Evolutionary conservation across 1,139 yeast species (phyloP), one percentile per base, ranked within the genome.

Genomic region (Ogataea hybrid): DNA sequence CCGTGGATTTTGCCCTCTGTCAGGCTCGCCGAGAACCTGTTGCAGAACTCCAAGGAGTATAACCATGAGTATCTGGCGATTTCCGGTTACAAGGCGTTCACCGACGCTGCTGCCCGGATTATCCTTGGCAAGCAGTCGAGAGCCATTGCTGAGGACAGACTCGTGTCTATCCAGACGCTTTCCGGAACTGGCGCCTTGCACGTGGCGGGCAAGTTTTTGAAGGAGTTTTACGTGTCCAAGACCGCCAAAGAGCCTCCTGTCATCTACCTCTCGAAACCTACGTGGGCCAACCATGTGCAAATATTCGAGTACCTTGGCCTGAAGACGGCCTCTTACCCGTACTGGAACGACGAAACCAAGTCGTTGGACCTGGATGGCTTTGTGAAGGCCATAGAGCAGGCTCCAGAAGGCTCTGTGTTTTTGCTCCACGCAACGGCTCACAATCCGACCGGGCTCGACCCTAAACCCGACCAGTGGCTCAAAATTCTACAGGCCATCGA

Each of bases 131-230:
- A 68, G 2, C 72, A 81, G 40, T 77, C 85, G 2, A 61, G 65
- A 22, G 84, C 84, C 9, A 64, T 81, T 39, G 57, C 62, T 20
- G 79, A 78, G 49, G 62, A 69, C 22, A 65, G 84, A 56, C 72
- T 87, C 32, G 78, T 84, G 18, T 82, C 94, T 27, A 81, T 85
- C 44, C 98, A 92, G 67, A 79, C 95, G 28, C 72, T 92, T 46
- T 85, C 96, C 25, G 98, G 98, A 52, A 92, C 98, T 11, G 98
- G 98, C 43, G 96, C 97, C 5, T 74, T 90, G 57, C 97, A 90
- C 61, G 69, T 89, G 58, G 95, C 90, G 18, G 96, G 90, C 14
- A 72, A 73, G 49, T 87, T 92, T 58, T 67, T 90, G 48, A 73
- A 75, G 50, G 68, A 73, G 34, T 75, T 79, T 65, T 79, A 69